Evolutionary conservation across 2,329 filamentous ascomycete species (phyloP), one percentile per base, ranked within the genome.

Genomic region (Penicillium sp.): DNA sequence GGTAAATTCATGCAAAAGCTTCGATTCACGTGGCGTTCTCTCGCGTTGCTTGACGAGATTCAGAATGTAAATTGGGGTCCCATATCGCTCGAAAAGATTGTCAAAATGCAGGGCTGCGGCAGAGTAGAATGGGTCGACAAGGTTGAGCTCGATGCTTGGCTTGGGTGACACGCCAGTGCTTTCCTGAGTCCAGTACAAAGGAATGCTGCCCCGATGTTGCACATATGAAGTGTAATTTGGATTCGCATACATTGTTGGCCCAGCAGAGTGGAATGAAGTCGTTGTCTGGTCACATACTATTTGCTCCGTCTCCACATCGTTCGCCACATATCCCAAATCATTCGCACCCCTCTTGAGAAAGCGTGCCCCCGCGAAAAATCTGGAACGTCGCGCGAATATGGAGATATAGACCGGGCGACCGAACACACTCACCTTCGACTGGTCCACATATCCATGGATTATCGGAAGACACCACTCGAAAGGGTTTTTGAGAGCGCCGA

Each of bases 221-320:
- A 99, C 87, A 70, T 96, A 97, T 0, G 94, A 97, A 4, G 94
- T 97, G 70, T 93, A 96, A 26, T 90, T 88, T 1, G 93, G 90
- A 65, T 88, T 97, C 5, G 90, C 86, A 69, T 90, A 96, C 10
- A 96, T 81, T 45, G 84, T 85, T 3, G 89, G 89, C 0, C 91
- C 93, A 4, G 94, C 90, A 3, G 89, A 88, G 74, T 99, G 94
- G 63, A 99, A 96, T 0, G 94, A 96, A 0, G 94, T 99, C 0
- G 91, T 96, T 46, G 93, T 78, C 63, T 91, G 90, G 68, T 99
- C 94, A 0, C 92, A 94, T 5, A 99, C 92, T 54, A 99, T 96
- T 70, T 99, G 94, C 73, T 99, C 94, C 0, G 94, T 97, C 74
- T 99, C 95, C 23, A 99, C 94, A 72, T 99, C 95, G 67, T 99